phyloP scores from a whole-genome alignment of 345 rosid species.

The Rhizophora apiculata region DNA sequence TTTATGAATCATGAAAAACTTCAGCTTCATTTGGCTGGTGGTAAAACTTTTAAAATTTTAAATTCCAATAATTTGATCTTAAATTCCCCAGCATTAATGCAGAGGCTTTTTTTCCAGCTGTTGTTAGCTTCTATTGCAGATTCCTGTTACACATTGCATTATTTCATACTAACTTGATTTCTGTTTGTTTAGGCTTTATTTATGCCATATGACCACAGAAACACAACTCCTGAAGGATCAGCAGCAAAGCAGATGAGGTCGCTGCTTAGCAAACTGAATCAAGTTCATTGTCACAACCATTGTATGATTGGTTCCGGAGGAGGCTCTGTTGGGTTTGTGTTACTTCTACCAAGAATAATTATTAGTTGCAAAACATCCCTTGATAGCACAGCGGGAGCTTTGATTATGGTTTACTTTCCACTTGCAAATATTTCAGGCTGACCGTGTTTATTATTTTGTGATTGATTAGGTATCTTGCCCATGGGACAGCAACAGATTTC shows the following conservation, averaged over 20 bases:
- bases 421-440: neutral
- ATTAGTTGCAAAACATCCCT: neutral
- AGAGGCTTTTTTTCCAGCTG: neutral
- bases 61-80: too few relatives aligned
- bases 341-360: slow-evolving; percentile 5
- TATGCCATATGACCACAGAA: slow-evolving; percentile 98
- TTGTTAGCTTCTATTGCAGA: neutral
- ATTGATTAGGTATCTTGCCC: slow-evolving; percentile 80
- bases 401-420: neutral
- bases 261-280: slow-evolving; percentile 71
- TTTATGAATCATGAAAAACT: too few relatives aligned
- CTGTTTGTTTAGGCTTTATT: slow-evolving; percentile 63
- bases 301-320: slow-evolving; percentile 96
- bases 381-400: neutral
- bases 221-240: slow-evolving; percentile 72
- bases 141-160: neutral
- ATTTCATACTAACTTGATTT: slow-evolving; percentile 16
- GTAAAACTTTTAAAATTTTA: too few relatives aligned
- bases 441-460: neutral
- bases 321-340: slow-evolving; percentile 92
- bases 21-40: too few relatives aligned
- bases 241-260: slow-evolving; percentile 54
- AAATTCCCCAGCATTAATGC: too few relatives aligned
- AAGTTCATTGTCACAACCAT: slow-evolving; percentile 64
- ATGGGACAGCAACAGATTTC: slow-evolving; percentile 97